Evolutionary conservation across 495 filamentous ascomycete genomes (phyloP), one percentile per base, ranked within the genome.

Genomic region (Hyaloscypha variabilis): DNA sequence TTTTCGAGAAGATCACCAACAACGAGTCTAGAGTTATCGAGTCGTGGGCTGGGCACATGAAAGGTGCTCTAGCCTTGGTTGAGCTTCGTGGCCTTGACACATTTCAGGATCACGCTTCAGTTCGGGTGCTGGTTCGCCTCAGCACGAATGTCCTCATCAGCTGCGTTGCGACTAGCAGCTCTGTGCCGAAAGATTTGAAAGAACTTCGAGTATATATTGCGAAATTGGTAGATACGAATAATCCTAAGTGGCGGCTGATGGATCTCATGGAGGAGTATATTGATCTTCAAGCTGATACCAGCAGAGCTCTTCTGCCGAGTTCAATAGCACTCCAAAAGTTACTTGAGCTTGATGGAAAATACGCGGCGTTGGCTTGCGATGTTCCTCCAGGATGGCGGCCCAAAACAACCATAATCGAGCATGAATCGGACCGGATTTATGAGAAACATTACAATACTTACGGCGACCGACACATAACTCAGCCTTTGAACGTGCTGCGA

Each of bases 401-500:
- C 8, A 36, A 6, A 46, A 66, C 56, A 6, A 61, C 24, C 5
- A 29, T 55, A n/a, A 13, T 61, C 29, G 17, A 54, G 13, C 6
- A 42, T 26, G 28, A 55, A 8, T 70, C 68, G 8, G 63, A 69
- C 17, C 25, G 58, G 34, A 51, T 62, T 2, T 63, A 72, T 23
- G 61, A 72, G 8, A 21, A 54, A 26, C 67, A 64, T 26, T 75
- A 50, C 57, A 66, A 76, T 39, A 30, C 62, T 17, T 77, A 77
- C 46, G 42, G 55, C 2, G 39, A 71, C 62, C 68, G 73, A 23
- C 36, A 62, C 31, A 25, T 73, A 2, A 68, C 67, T 24, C 70
- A 74, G 31, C 58, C 60, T n/a, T 71, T 68, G 69, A 78, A 78
- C 63, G 65, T 74, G 3, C 14, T 69, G 14, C 64, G 76, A 6